Evolutionary conservation across 2,329 filamentous ascomycete genomes (phyloP).

Genomic region (Fusarium transvaalense): DNA sequence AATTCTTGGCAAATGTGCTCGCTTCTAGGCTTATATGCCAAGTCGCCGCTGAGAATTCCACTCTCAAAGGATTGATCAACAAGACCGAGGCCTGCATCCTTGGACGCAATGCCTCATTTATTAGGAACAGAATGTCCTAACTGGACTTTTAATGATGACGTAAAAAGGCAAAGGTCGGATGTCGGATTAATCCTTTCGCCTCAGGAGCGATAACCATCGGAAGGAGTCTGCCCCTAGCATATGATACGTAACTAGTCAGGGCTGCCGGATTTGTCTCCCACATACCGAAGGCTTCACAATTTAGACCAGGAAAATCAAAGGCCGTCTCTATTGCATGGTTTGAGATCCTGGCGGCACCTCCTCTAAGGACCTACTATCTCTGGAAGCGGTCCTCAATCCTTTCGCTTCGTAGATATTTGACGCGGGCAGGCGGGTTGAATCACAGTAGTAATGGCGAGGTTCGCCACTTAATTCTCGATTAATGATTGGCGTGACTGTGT

Average conservation of each 20-base stretch:
- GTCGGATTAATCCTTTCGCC: neutral
- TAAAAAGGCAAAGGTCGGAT: neutral
- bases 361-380: neutral
- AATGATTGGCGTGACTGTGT: neutral
- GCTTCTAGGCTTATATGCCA: neutral
- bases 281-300: neutral
- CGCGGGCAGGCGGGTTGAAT: neutral
- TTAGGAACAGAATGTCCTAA: neutral
- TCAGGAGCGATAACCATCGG: neutral
- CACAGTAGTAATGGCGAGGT: neutral
- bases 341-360: neutral
- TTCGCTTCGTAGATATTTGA: neutral
- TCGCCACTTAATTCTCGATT: neutral
- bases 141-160: neutral
- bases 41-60: neutral
- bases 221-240: neutral
- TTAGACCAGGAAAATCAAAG: too few species aligned
- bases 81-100: neutral
- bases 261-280: neutral
- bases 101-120: neutral
- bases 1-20: neutral
- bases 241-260: neutral
- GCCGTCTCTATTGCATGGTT: neutral
- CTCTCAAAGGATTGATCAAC: neutral
- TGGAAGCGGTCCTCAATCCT: neutral